A percentile compares a stretch with the other conserved stretches of the same genome.
phyloP scores from a whole-genome alignment of 2,329 filamentous ascomycete genomes.

The Clarireedia homoeocarpa region DNA sequence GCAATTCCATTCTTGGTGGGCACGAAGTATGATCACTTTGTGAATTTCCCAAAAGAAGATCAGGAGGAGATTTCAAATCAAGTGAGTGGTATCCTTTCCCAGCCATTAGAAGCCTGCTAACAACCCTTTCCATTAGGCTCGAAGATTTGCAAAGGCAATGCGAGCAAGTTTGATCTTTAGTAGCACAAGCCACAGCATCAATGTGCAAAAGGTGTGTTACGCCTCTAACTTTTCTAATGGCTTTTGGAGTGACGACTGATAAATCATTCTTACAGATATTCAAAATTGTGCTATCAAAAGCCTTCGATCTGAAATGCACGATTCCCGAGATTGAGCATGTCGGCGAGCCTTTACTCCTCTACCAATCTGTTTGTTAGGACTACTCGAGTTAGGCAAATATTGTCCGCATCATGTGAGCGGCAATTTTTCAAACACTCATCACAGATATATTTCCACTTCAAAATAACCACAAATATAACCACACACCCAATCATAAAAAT shows the following conservation, averaged over 20 bases:
- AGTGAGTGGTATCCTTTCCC: conserved; percentile 39
- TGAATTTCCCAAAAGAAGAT: conserved; percentile 95
- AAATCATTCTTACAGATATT: conserved; percentile 64
- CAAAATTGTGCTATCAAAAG: conserved; percentile 98
- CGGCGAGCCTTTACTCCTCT: conserved; percentile 88
- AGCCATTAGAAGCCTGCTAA: not conserved
- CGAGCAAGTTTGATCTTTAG: conserved; percentile 95
- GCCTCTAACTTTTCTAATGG: not conserved
- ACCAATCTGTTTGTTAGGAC: conserved; percentile 49
- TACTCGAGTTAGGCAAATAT: too few relatives aligned
- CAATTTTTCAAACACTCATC: too few relatives aligned
- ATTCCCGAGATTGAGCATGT: conserved; percentile 99
- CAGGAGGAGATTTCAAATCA: conserved; percentile 98
- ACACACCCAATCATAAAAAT: too few relatives aligned
- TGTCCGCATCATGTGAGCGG: too few relatives aligned
- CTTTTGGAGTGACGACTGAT: too few relatives aligned
- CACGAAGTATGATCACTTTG: conserved; percentile 98
- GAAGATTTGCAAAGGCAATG: conserved; percentile 97
- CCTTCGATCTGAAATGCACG: conserved; percentile 97
- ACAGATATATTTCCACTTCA: too few relatives aligned
- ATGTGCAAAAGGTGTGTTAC: conserved; percentile 82
- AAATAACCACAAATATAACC: too few relatives aligned
- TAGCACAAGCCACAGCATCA: conserved; percentile 98
- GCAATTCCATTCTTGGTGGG: conserved; percentile 97
- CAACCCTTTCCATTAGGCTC: conserved; percentile 50